Base-by-base conservation (phyloP, 2,329 filamentous ascomycete genomes). In the Ceratocystis harringtonii region DNA sequence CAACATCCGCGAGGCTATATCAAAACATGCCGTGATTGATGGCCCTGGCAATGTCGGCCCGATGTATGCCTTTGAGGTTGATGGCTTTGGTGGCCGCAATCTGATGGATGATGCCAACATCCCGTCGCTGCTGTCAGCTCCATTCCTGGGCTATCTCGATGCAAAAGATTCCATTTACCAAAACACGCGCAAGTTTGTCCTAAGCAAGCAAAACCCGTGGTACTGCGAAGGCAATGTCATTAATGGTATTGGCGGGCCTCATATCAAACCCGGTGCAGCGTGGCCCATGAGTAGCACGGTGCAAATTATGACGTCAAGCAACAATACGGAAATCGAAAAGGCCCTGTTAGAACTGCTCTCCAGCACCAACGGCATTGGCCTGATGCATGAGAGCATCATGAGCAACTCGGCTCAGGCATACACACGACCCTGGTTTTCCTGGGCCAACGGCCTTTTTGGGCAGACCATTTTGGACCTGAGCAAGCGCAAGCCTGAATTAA, bases 371-470 rank as follows among this genome's bases (percentile, higher is more conserved):
- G 76, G 75, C 0, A 69, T 73, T 36, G 79, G 79, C 0, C 73
- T 81, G 6, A 76, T 81, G 15, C 79, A 81, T 66, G 78, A 81
- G 71, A 75, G 74, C 10, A 73, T 76, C 19, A 74, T 75, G 44
- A 74, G 72, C 28, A 70, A 73, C 63, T 67, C 73, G 28, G 73
- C 72, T 5, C 61, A 67, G 1, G 69, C 70, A 3, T 76, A 73
- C 73, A 75, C 73, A 6, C 70, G 75, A 44, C 72, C 75, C 65
- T 76, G 75, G 75, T 95, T 94, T 72, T 87, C 89, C 0, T 94
- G 90, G 90, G 89, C 89, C 15, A 94, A 94, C 72, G 90, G 87
- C 0, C 83, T 95, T n/a, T 94, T 92, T 75, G 88, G 89, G 12
- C 87, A 92, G 76, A 89, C 89, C 67, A 82, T 94, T 65, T 74